A percentile compares a stretch with the other conserved stretches of the same genome.
Evolutionary conservation across 768 basidiomycete species (phyloP).

Genomic region (Rhizopogon vulgaris): DNA sequence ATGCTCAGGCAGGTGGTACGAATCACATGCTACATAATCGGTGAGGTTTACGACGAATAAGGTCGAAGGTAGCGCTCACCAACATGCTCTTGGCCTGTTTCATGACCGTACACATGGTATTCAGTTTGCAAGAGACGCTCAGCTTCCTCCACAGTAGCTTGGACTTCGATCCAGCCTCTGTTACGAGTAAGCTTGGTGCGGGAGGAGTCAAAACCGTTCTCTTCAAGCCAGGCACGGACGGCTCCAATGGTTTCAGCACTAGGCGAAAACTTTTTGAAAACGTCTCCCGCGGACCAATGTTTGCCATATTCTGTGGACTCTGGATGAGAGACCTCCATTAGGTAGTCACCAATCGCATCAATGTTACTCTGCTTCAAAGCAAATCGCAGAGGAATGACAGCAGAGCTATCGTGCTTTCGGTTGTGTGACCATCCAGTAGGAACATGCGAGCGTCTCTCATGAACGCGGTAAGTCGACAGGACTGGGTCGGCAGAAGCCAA

Average conservation of each 20-base stretch:
- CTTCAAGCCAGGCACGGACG: conserved; percentile 39
- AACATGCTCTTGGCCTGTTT: conserved; percentile 30
- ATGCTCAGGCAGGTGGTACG: conserved; percentile 30
- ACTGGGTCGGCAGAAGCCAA: background rate
- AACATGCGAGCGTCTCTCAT: conserved; percentile 28
- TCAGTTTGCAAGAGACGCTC: conserved; percentile 37
- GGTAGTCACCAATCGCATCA: conserved; percentile 37
- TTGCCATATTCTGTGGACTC: conserved; percentile 44
- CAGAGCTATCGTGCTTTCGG: conserved; percentile 27
- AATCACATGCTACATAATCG: conserved; percentile 23
- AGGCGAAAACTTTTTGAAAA: conserved; percentile 42
- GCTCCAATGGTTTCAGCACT: conserved; percentile 32
- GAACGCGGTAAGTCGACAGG: conserved; percentile 36
- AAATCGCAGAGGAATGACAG: conserved; percentile 41
- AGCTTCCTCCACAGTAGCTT: conserved; percentile 34
- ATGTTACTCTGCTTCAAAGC: conserved; percentile 43
- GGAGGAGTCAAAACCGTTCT: conserved; percentile 32
- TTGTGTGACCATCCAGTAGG: conserved; percentile 33
- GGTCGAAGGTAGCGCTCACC: conserved; percentile 21
- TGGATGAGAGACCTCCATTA: conserved; percentile 45
- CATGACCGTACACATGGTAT: conserved; percentile 38
- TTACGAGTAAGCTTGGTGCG: conserved; percentile 32
- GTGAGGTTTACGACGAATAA: background rate
- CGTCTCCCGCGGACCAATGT: conserved; percentile 40
- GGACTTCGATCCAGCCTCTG: conserved; percentile 35